Evolutionary conservation across 1,139 yeast species (phyloP), one percentile per base, ranked within the genome.

Genomic region (Saccharomyces hybrid): DNA sequence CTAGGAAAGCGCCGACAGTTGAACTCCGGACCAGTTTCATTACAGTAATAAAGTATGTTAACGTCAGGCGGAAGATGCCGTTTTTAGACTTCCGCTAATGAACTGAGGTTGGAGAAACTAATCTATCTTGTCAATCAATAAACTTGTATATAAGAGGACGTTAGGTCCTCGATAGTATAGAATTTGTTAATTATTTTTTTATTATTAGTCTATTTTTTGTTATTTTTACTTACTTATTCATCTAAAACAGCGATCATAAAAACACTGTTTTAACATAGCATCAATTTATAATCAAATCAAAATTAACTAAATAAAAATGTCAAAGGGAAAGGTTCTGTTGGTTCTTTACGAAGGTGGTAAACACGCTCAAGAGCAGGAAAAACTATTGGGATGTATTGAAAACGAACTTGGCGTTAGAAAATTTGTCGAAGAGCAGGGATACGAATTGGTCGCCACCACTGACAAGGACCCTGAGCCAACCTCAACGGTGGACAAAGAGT

Each of bases 401-500:
- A 86, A 86, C 69, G 91, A 86, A 64, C 78, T 87, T 55, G 95
- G 95, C 6, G 73, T 86, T 57, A 79, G 86, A 57, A 69, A 78
- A 56, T 84, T 83, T 75, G 77, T 87, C 52, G 88, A 84, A 66
- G 69, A 73, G 23, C 74, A 82, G 57, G 95, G 93, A 44, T 89
- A 87, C 66, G 80, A 82, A 55, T 75, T 86, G 61, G 79, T 83
- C 48, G 75, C 86, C 53, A 86, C 95, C 48, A 68, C 80, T 50
- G 83, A 80, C 69, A 87, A 87, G 69, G 95, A 86, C 55, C 87
- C 87, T n/a, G 53, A 51, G 13, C 77, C 75, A 51, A 60, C 72
- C 62, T 78, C 86, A 0, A 77, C 70, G 44, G 79, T 86, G 52
- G 95, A 86, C 70, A 75, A 78, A 66, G 78, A 85, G 59, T 78